phyloP scores from a whole-genome alignment of 129 eudicot genomes.

The Flaveria ramosissima region DNA sequence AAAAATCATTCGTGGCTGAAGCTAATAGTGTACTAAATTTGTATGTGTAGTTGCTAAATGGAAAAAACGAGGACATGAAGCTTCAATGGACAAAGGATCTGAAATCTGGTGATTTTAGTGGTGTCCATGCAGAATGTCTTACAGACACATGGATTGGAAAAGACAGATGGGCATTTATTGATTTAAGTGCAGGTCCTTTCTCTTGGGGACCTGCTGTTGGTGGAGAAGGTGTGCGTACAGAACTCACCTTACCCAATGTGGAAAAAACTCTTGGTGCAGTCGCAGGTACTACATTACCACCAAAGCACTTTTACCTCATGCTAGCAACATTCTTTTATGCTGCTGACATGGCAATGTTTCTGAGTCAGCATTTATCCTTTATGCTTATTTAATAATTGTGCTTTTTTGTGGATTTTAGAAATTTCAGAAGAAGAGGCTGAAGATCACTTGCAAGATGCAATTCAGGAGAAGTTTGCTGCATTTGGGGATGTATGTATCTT shows the following conservation, averaged over 20 bases:
- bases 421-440: slow-evolving; percentile 98
- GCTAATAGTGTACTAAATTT: slow-evolving; percentile 10
- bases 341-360: slow-evolving; percentile 18
- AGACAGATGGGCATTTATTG: slow-evolving; percentile 97
- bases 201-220: slow-evolving; percentile 99
- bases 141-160: slow-evolving; percentile 96
- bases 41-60: slow-evolving; percentile 57
- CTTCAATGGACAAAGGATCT: slow-evolving; percentile 58
- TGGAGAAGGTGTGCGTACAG: slow-evolving; percentile 99
- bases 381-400: slow-evolving; percentile 17
- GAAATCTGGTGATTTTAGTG: slow-evolving; percentile 77
- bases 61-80: slow-evolving; percentile 80
- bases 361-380: slow-evolving; percentile 22
- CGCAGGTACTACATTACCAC: slow-evolving; percentile 53
- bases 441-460: slow-evolving; percentile 88
- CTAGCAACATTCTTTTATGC: slow-evolving; percentile 9
- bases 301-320: slow-evolving; percentile 8
- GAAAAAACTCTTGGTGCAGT: slow-evolving; percentile 91
- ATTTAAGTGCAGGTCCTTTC: slow-evolving; percentile 92
- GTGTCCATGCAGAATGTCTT: slow-evolving; percentile 88
- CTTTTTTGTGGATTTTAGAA: slow-evolving; percentile 51
- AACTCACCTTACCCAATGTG: slow-evolving; percentile 83
- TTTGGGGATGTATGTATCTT: slow-evolving; percentile 78
- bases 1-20: slow-evolving; percentile 1
- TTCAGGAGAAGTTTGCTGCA: slow-evolving; percentile 93